Percentiles rank a stretch among this genome's conserved stretches.
phyloP scores from a whole-genome alignment of 2,329 filamentous ascomycete species.

The Calonectria pteridis region DNA sequence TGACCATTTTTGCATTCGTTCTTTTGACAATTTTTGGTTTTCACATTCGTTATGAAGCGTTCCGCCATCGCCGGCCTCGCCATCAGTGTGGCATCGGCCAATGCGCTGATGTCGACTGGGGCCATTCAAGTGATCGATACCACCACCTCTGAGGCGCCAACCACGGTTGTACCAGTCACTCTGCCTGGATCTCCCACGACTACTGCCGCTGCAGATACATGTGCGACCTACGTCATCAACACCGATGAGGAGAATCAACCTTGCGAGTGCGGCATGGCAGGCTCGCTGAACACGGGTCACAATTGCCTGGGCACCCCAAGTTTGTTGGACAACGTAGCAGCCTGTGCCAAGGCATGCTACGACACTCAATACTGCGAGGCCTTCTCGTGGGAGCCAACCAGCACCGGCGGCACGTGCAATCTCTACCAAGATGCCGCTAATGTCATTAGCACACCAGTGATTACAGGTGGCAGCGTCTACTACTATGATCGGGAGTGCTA shows the following conservation, averaged over 20 bases:
- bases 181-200: no score
- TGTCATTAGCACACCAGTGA: neutral
- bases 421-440: neutral
- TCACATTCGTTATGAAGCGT: neutral
- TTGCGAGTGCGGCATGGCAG: neutral
- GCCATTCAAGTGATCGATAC: no score
- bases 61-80: neutral
- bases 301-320: neutral
- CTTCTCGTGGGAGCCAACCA: neutral
- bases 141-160: no score
- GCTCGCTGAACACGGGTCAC: no score
- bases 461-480: no score
- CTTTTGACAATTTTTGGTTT: neutral
- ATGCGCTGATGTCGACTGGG: no score
- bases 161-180: no score
- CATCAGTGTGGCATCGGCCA: neutral
- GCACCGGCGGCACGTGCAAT: neutral
- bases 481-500: neutral
- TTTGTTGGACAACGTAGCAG: neutral
- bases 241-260: neutral
- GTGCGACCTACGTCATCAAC: neutral
- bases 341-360: neutral
- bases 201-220: neutral
- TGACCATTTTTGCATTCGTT: neutral
- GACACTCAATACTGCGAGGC: neutral